Percentiles rank a stretch among this genome's conserved stretches.
Evolutionary conservation across 176 grass and related monocot species (phyloP).

Genomic region (Cocos nucifera): DNA sequence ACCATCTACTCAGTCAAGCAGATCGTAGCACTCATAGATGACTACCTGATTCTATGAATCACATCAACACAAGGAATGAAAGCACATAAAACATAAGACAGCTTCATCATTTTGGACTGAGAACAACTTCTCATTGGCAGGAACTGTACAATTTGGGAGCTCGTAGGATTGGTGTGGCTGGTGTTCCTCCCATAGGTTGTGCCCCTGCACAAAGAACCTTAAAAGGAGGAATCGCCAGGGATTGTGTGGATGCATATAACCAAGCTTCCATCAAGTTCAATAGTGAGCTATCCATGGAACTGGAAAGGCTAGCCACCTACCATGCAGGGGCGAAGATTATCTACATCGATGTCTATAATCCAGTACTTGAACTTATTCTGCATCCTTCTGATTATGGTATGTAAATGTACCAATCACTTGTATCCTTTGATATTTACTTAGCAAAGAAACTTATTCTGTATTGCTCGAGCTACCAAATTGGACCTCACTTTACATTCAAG

Average conservation of each 20-base stretch:
- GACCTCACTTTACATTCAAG: no score
- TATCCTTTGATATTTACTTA: no score
- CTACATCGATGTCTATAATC: conserved; percentile 38
- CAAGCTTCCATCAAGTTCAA: conserved; percentile 30
- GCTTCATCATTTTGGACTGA: no score
- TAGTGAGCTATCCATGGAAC: conserved; percentile 14
- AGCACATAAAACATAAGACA: no score
- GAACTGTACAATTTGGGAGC: conserved; percentile 17
- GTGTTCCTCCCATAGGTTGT: conserved; percentile 15
- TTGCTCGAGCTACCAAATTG: no score
- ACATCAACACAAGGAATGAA: no score
- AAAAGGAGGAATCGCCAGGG: conserved; percentile 21
- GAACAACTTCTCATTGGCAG: not conserved
- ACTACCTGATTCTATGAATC: no score
- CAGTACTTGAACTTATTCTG: conserved; percentile 27
- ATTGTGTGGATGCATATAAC: conserved; percentile 17
- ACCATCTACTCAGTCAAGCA: not conserved
- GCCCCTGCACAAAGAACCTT: conserved; percentile 8
- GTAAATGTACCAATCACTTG: no score
- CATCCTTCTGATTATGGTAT: conserved; percentile 31
- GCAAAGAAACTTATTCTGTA: no score
- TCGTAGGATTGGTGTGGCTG: not conserved
- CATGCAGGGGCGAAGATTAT: conserved; percentile 11
- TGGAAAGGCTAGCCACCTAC: not conserved
- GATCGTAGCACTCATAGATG: no score